These are phyloP conservation scores for Cyclanthera cordifolia DNA, from an alignment of 306 rosid species.

Conservation along the genomic window DNA sequence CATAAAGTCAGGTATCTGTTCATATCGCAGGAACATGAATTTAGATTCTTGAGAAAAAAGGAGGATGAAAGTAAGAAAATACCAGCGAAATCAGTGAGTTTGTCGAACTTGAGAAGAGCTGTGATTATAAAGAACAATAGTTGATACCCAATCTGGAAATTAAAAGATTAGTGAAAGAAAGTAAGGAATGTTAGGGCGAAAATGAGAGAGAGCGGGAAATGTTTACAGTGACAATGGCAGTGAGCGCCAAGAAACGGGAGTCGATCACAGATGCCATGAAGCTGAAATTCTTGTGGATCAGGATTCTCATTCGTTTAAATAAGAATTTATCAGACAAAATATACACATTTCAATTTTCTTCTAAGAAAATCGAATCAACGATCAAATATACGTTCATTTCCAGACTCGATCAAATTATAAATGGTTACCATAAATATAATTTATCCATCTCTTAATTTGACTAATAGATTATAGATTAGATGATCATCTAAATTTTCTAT, in stretches of 20 bases:
- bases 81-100: slow-evolving; percentile 97
- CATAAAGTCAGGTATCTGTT: background rate
- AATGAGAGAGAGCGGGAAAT: background rate
- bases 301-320: background rate
- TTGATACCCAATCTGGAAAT: slow-evolving; percentile 62
- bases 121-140: slow-evolving; percentile 64
- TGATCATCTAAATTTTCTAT: too few relatives aligned
- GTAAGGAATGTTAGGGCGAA: background rate
- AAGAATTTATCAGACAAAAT: background rate
- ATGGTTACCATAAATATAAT: too few relatives aligned
- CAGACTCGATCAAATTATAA: too few relatives aligned
- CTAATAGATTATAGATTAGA: too few relatives aligned
- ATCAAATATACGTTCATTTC: too few relatives aligned
- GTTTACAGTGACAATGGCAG: slow-evolving; percentile 75
- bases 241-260: slow-evolving; percentile 70
- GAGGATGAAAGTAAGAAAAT: slow-evolving; percentile 1
- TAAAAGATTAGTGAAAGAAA: background rate
- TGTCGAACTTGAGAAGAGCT: slow-evolving; percentile 85
- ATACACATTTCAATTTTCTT: too few relatives aligned
- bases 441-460: too few relatives aligned
- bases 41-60: background rate
- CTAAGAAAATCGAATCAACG: too few relatives aligned
- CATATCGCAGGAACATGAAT: background rate
- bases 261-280: slow-evolving; percentile 64
- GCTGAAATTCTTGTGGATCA: background rate